Evolutionary conservation across 768 basidiomycete species (phyloP), one percentile per base, ranked within the genome.

Genomic region (Lentinus tigrinus): DNA sequence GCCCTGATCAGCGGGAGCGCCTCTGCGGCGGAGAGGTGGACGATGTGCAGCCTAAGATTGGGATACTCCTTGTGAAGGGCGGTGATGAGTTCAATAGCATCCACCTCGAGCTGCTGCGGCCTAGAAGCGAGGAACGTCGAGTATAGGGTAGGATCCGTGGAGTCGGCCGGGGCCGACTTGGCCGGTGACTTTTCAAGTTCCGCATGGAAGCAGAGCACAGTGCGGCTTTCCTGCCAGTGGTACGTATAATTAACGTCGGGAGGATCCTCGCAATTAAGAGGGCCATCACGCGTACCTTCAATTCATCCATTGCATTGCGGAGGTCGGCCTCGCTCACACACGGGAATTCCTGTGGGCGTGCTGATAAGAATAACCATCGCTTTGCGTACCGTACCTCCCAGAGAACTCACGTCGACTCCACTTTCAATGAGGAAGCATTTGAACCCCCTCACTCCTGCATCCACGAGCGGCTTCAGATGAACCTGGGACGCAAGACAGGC

Each of bases 351-450:
- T 95, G 64, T 3, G 21, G 52, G 52, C 50, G 44, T 49, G 27
- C 50, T 31, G 1, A 11, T 31, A 6, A 31, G 31, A 11, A 31
- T 31, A 31, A 31, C 31, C 3, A 31, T 11, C 6, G 27, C 10
- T 47, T 38, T 19, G 19, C 38, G 24, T 9, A 10, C 8, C 16
- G 10, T 19, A 23, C 4, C 16, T 26, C 13, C 27, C 27, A 28
- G 36, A 19, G 7, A 27, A 67, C 77, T 48, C 65, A 94, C 95
- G 60, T 97, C 90, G 17, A 98, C 95, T 24, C 97, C 96, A 66
- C 94, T 96, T 63, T 96, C 89, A 60, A 95, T 95, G 63, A 98
- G 75, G 72, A 98, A 98, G 70, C 95, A 97, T 71, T 98, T 98
- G 80, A 98, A 98, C 0, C 96, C 96, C 74, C 88, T 91, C 28